Evolutionary conservation across 768 basidiomycete genomes (phyloP), one percentile per base, ranked within the genome.

Genomic region (Suillus luteus): DNA sequence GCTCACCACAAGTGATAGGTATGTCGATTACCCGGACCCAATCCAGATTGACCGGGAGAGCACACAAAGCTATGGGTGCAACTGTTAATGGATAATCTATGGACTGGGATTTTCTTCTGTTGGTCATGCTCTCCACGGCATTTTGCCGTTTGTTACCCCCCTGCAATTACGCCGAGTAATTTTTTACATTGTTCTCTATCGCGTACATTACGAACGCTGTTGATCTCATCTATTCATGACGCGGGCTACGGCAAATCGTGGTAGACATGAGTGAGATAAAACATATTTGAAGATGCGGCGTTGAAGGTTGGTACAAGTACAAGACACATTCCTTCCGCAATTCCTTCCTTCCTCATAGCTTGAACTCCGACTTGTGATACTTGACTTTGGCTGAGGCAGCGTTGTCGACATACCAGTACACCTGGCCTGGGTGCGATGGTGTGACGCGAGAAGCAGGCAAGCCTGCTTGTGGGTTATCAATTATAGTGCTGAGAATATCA

Each of bases 1-100:
- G 54, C 68, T 70, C 43, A 48, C 55, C 59, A 68, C 51, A 49
- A 63, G 57, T 62, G 46, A n/a, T 77, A 99, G 96, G 76, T 96
- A 95, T 80, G 91, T 95, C 70, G 96, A 99, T 81, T 99, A 98
- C 78, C 96, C 96, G 35, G 96, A 99, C 77, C 96, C 96, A 17
- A 99, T 99, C 77, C 90, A 94, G 76, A 92, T 99, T 75, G 95
- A 98, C 78, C 87, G 91, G 62, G 95, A 97, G 80, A 91, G 85
- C 74, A 88, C 90, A 62, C 95, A 96, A 82, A 91, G 82, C 76
- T 94, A 93, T 73, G 92, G 90, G 62, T 98, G 96, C 85, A 95
- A 86, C 73, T 98, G 96, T 80, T 96, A 35, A 54, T 54, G 51
- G 51, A 52, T 52, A 70, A 83, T 78, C 58, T 69, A 69, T 62